Evolutionary conservation across 371 early-diverging fungal species (phyloP), one percentile per base, ranked within the genome.

Genomic region (Zychaea mexicana): DNA sequence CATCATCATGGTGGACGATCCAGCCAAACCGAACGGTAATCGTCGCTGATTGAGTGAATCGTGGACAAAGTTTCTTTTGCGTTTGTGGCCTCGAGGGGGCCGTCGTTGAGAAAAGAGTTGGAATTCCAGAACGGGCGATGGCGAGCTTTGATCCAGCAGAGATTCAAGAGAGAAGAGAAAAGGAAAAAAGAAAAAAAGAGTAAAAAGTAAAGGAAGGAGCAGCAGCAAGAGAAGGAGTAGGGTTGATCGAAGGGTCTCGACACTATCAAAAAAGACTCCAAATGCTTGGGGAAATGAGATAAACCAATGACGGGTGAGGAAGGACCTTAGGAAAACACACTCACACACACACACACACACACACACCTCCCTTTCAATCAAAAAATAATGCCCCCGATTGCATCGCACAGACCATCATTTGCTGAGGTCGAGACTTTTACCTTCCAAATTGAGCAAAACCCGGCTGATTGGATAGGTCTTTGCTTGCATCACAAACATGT

Each of bases 1-100:
- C 39, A 36, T 57, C 39, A 36, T 57, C 27, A 39, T 19, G 56
- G 38, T 55, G 56, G 33, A 31, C 31, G 38, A 55, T 55, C 33
- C 56, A 49, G 49, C 49, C 49, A 49, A 49, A 49, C 49, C 49
- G 49, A 49, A 49, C 21, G 49, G n/a, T 49, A 19, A 10, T 19
- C 49, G 13, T 12, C n/a, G 42, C 15, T 42, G 49, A 6, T 19
- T 22, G 49, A 22, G 24, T 49, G 49, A 49, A 49, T 49, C 49
- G 19, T 49, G 49, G 6, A 49, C 21, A 24, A 24, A 17, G 24
- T 24, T 49, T 49, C 49, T 49, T 49, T 49, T 49, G n/a, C 49
- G 49, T 49, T 49, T 49, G 22, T 49, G 49, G 8, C 56, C 31
- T 31, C 38, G 56, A 31, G 31, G 17, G 56, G 31, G 56, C 38